These are phyloP conservation scores for Solanum infundibuliforme DNA, from an alignment of 257 asterid genomes.

Conservation along the genomic window DNA sequence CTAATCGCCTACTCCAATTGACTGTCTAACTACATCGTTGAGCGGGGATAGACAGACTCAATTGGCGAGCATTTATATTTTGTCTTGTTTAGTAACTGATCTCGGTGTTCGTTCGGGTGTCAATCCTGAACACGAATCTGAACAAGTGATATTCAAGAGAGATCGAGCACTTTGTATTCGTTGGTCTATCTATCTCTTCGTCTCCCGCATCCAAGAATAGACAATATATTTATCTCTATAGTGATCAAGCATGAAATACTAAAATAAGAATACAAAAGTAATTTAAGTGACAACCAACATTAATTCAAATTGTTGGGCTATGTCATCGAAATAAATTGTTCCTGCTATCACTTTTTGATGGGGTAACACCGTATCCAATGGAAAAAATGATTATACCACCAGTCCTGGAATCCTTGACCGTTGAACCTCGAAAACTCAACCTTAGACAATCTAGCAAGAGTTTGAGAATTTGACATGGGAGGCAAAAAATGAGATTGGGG, in stretches of 20 bases:
- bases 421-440: background rate
- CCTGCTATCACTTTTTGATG: background rate
- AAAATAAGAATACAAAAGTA: no score
- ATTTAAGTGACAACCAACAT: background rate
- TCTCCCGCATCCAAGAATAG: background rate
- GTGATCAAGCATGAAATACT: background rate
- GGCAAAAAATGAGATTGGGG: background rate
- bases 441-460: background rate
- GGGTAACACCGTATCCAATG: background rate
- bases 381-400: background rate
- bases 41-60: background rate
- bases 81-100: background rate
- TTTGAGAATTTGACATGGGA: background rate
- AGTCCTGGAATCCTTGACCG: no score
- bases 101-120: background rate
- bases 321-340: background rate
- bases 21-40: background rate
- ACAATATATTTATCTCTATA: no score
- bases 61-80: background rate
- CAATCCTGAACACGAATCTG: background rate
- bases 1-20: background rate
- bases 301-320: background rate
- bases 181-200: background rate
- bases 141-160: background rate
- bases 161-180: no score